Evolutionary conservation across 306 rosid species (phyloP).

Genomic region (Lathyrus tuberosus): DNA sequence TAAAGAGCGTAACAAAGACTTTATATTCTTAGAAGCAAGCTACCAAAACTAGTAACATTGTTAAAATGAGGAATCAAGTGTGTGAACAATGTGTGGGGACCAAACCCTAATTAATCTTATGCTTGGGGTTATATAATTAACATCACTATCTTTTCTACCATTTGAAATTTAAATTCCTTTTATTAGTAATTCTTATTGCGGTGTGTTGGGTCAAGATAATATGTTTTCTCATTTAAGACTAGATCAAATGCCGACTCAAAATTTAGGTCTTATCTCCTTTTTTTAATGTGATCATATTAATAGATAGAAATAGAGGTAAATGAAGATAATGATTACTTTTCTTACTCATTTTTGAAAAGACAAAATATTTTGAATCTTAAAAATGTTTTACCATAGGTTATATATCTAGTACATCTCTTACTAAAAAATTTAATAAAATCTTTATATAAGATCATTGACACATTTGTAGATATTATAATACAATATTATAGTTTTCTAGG

Average conservation of each 20-base stretch:
- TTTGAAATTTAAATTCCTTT: slow-evolving; percentile 7
- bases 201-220: slow-evolving; percentile 2
- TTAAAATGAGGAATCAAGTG: slow-evolving; percentile 6
- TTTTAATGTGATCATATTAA: background rate
- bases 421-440: background rate
- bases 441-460: background rate
- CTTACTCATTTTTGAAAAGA: background rate
- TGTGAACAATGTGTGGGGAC: slow-evolving; percentile 30
- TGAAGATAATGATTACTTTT: background rate
- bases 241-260: slow-evolving; percentile 27
- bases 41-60: background rate
- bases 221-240: background rate
- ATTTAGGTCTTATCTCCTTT: slow-evolving; percentile 12
- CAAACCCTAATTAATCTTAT: background rate
- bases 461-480: background rate
- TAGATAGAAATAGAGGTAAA: background rate
- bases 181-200: background rate
- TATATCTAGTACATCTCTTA: background rate
- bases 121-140: slow-evolving; percentile 20
- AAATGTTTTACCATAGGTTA: background rate
- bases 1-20: slow-evolving; percentile 2
- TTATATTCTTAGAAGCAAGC: slow-evolving; percentile 29
- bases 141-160: background rate
- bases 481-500: background rate
- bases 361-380: background rate